Percentiles rank a stretch among this genome's conserved stretches.
Evolutionary conservation across 768 basidiomycete species (phyloP).

Genomic region (Cubamyces lactineus): DNA sequence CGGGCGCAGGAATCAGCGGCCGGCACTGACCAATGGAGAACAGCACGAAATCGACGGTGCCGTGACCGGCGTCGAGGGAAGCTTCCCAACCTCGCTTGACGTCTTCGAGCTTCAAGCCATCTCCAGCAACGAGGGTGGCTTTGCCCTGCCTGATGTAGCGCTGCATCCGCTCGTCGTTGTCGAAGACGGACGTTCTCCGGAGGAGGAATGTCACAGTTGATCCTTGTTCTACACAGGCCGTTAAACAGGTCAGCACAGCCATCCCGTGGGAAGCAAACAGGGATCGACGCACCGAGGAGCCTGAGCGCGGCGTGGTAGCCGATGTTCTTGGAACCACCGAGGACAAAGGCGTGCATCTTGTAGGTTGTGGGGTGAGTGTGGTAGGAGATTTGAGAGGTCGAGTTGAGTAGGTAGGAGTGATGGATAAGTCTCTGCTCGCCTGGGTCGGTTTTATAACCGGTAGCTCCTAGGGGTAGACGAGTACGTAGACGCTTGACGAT

Average conservation of each 20-base stretch:
- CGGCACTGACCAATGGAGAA: conserved; percentile 60
- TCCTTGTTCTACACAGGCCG: conserved; percentile 48
- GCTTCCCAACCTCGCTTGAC: conserved; percentile 55
- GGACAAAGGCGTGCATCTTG: conserved; percentile 37
- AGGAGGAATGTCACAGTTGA: conserved; percentile 67
- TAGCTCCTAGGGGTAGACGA: too few species aligned
- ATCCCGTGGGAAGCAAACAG: neutral
- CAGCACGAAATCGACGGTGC: conserved; percentile 52
- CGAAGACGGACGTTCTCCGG: conserved; percentile 55
- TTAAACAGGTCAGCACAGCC: neutral
- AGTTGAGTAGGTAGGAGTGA: neutral
- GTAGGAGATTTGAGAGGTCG: neutral
- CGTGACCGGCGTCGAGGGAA: conserved; percentile 32
- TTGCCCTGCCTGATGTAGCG: conserved; percentile 51
- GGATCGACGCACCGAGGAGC: conserved; percentile 35
- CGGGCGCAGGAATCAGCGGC: neutral
- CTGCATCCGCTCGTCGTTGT: conserved; percentile 56
- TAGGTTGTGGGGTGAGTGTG: neutral
- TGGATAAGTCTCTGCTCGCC: too few species aligned
- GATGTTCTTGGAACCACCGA: conserved; percentile 46
- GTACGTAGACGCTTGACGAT: too few species aligned
- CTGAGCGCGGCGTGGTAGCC: conserved; percentile 39
- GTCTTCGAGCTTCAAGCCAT: conserved; percentile 57
- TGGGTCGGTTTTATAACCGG: too few species aligned
- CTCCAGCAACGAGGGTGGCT: conserved; percentile 60